Base-by-base conservation (phyloP, 169 alveolate genomes). In the Eimeria tenella region DNA sequence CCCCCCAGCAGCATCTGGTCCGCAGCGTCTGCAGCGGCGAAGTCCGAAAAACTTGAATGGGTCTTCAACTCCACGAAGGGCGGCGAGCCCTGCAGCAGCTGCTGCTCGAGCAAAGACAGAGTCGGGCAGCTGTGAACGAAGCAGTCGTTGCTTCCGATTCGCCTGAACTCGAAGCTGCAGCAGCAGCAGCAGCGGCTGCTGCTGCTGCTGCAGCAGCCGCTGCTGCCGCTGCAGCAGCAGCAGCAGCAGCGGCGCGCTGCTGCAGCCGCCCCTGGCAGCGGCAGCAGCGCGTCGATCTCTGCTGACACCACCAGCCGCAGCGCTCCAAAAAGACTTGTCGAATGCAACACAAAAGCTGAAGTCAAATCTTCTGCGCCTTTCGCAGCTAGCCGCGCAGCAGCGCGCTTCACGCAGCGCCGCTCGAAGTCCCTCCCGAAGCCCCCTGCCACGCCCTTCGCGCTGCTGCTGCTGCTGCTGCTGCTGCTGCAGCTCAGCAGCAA, bases 1-100 rank as follows among this genome's bases (percentile, higher is more conserved):
- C 86, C 86, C 4, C 86, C 86, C 58, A 75, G 19, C 3, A 31
- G 86, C 86, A 75, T 75, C 42, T 75, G 86, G 42, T 75, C 86
- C 8, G 86, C 86, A 50, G 86, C 50, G 53, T 75, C 86, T 8
- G 5, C 86, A 58, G 63, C 23, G 31, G 17, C 50, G 21, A 49
- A 75, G 3, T 5, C 63, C 5, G n/a, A 7, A 23, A 17, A 75
- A 31, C 9, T 17, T 15, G 86, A 75, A 50, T 49, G 86, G n/a
- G 86, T 13, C 62, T 75, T 75, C 21, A 75, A 31, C 62, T 75
- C 86, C 86, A 75, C 86, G 21, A 75, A 62, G 5, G 86, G 63
- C 53, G 62, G 55, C 23, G 50, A 75, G 86, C 50, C 62, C 4
- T 31, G 62, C 5, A 75, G 21, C 17, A 75, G 56, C 86, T 75